Conservation (phyloP, 768 basidiomycete species). For the Amanita muscaria region DNA sequence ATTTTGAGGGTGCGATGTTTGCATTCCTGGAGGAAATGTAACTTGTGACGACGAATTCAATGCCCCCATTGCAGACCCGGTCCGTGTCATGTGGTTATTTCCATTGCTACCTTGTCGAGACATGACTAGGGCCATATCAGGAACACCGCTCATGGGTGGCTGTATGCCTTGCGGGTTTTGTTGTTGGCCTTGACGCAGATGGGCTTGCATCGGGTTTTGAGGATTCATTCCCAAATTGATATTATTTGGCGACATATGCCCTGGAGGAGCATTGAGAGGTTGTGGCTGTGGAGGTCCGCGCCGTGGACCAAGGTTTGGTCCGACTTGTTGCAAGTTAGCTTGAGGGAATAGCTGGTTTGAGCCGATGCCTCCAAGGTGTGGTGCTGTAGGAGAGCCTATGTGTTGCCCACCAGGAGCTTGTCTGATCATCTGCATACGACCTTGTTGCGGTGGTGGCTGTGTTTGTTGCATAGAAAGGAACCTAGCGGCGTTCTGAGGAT, state of each 20-base stretch:
- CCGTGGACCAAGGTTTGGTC: conserved; percentile 30
- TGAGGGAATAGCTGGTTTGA: conserved; percentile 35
- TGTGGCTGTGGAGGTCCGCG: conserved; percentile 54
- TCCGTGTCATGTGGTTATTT: conserved; percentile 30
- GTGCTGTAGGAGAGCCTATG: conserved; percentile 9
- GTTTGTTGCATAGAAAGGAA: conserved; percentile 24
- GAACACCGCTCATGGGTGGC: conserved; percentile 29
- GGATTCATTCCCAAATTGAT: conserved; percentile 37
- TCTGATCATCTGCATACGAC: conserved; percentile 28
- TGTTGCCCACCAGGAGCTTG: conserved; percentile 22
- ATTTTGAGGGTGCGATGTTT: conserved; percentile 26
- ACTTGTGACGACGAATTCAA: conserved; percentile 28
- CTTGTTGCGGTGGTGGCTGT: conserved; percentile 26
- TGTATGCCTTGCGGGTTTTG: conserved; percentile 29
- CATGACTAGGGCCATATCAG: conserved; percentile 30
- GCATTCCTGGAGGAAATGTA: conserved; percentile 27
- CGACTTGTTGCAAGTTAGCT: conserved; percentile 28
- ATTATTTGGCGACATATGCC: conserved; percentile 25
- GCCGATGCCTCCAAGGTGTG: conserved; percentile 23
- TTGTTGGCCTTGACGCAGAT: conserved; percentile 25
- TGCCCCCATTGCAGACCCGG: conserved; percentile 40
- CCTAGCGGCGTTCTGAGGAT: conserved; percentile 16
- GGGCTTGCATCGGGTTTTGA: conserved; percentile 31
- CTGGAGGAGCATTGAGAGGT: conserved; percentile 28
- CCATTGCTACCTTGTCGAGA: conserved; percentile 29